Evolutionary conservation across 2,329 filamentous ascomycete genomes (phyloP), one percentile per base, ranked within the genome.

Genomic region (Penicillium sp.): DNA sequence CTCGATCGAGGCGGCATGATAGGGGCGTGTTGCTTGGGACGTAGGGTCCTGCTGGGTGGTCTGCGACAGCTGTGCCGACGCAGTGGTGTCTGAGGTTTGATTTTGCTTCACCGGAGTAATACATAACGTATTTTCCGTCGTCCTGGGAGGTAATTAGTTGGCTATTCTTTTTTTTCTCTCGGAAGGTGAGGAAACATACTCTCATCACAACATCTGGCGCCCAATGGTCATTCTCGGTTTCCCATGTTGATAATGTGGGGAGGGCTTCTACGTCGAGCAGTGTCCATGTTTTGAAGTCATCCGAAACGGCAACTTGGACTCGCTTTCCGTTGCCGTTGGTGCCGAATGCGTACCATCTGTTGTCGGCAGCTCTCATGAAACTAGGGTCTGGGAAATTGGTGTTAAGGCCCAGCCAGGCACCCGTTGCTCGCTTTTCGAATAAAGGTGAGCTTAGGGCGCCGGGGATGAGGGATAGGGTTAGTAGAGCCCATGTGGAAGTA

Each of bases 121-220:
- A 87, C 74, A 87, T 79, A 39, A 86, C 78, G 66, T 83, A 87
- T 29, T 72, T 76, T n/a, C 81, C 82, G 43, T 77, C 72, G 5
- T 71, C 62, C 72, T 77, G 40, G 0, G 2, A 9, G 21, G 29
- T 9, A 10, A 27, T 65, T 47, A 61, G 43, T 23, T 23, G 4
- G 23, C 4, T 23, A 23, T 25, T 7, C 6, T 25, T 25, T 25
- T 2, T 19, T 7, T 45, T 33, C n/a, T n/a, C n/a, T 55, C 4
- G 31, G 46, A 34, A 15, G 19, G 27, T 11, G 21, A 45, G 43
- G 13, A 46, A 54, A 60, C 69, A 60, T 66, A 76, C 74, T 34
- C 85, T 71, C 53, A 70, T 72, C 13, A 79, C 75, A 7, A 88
- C 82, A 65, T 87, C 84, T 10, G 85, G 86, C 0, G 85, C 85